Evolutionary conservation across 768 basidiomycete genomes (phyloP).

Genomic region (Agaricus sinodeliciosus): DNA sequence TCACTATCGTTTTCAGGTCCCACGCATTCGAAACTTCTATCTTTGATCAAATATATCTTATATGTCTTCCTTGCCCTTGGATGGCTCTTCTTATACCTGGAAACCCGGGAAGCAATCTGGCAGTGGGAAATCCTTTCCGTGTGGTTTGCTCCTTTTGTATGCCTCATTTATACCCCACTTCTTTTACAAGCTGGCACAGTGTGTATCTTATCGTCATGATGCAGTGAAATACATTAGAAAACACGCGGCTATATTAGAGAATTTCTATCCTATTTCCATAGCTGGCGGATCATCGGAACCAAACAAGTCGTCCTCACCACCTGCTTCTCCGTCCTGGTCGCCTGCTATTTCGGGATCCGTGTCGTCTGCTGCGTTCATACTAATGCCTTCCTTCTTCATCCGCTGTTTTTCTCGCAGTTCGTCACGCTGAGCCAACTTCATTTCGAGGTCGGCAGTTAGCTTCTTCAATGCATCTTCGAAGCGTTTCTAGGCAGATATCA

Average conservation of each 20-base stretch:
- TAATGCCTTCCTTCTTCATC: conserved; percentile 61
- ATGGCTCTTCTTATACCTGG: conserved; percentile 44
- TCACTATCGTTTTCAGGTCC: conserved; percentile 50
- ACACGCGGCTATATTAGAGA: neutral
- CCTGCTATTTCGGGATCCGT: conserved; percentile 29
- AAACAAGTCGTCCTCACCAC: conserved; percentile 36
- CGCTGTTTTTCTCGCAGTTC: conserved; percentile 73
- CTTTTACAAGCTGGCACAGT: conserved; percentile 65
- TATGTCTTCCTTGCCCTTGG: conserved; percentile 49
- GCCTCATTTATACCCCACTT: conserved; percentile 71
- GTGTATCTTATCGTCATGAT: conserved; percentile 29
- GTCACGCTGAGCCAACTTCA: conserved; percentile 75
- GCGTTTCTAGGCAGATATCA: conserved; percentile 53
- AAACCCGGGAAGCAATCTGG: conserved; percentile 50
- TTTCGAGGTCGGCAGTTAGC: conserved; percentile 77
- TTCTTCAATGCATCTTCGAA: conserved; percentile 92
- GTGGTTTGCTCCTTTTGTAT: conserved; percentile 82
- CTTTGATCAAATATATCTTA: conserved; percentile 22
- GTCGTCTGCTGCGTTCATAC: conserved; percentile 30
- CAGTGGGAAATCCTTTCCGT: conserved; percentile 75
- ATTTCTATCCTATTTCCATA: conserved; percentile 18
- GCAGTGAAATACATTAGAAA: conserved; percentile 6
- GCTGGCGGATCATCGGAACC: conserved; percentile 43
- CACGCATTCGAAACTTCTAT: conserved; percentile 16
- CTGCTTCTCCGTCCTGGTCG: conserved; percentile 24